Conservation (phyloP, 495 filamentous ascomycete species). For the Podospora pseudocomata region DNA sequence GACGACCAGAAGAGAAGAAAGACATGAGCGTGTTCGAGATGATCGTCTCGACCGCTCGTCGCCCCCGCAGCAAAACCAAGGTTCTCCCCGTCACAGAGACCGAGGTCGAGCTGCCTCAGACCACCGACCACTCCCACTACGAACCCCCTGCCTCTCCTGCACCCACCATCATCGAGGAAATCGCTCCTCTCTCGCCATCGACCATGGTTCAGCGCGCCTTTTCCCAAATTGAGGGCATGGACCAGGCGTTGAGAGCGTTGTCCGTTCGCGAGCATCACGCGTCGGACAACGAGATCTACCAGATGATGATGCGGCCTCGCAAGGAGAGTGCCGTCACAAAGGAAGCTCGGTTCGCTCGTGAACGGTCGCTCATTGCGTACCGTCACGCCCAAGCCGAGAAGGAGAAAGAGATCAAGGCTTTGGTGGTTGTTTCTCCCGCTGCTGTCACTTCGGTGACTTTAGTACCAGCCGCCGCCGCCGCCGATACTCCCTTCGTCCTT, state of each 20-base stretch:
- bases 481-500: neutral
- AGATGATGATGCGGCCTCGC: neutral
- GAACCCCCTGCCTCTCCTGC: neutral
- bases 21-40: neutral
- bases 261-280: neutral
- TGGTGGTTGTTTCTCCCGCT: neutral
- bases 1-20: neutral
- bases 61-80: neutral
- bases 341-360: neutral
- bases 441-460: neutral
- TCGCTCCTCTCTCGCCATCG: neutral
- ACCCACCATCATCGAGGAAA: neutral
- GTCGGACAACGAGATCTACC: neutral
- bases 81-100: conserved; percentile 11
- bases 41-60: neutral
- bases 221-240: neutral
- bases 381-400: neutral
- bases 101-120: neutral
- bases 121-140: neutral
- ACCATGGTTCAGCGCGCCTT: neutral
- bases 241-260: neutral
- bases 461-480: neutral
- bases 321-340: neutral
- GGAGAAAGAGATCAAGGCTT: neutral
- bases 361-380: neutral